Evolutionary conservation across 78 protist genomes (phyloP), one percentile per base, ranked within the genome.

Genomic region (Dictyostelium intermedium): DNA sequence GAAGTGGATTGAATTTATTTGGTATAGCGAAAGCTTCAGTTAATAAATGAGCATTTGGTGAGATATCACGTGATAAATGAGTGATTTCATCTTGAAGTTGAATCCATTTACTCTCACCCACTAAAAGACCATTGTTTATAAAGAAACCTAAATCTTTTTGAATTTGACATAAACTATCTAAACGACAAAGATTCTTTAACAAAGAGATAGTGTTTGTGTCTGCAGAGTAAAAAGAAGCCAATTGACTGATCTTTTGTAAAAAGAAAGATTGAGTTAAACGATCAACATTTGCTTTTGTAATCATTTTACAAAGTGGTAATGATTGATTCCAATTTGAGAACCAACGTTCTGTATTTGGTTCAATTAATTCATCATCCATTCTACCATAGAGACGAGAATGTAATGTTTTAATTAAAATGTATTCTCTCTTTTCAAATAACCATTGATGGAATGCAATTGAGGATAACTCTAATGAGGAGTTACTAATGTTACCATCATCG

Each of bases 141-240:
- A 35, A 89, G 85, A 89, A 78, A 25, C 94, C 94, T 5, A 80
- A 32, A 25, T 89, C 94, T n/a, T 74, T 80, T 80, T 89, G 94
- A 34, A 89, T 89, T 70, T 80, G 87, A 13, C n/a, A 78, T 1
- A 89, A 34, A 1, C 78, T 50, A 89, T 89, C 94, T 1, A 89
- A 69, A 39, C 87, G 39, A 70, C 94, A 89, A 25, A 89, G 80
- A 23, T 89, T 89, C 35, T 89, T 89, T 11, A 89, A n/a, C 39
- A 80, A 23, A 7, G 73, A 23, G 1, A 89, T 32, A 7, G 94
- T 89, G 13, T 18, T 45, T 5, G 69, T 14, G 35, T 89, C 83
- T 0, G 61, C 6, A 5, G 56, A 37, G 6, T 10, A 18, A 2
- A 53, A 32, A 6, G 30, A 32, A 5, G 37, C 10, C 7, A 14